A percentile compares a stretch with the other conserved stretches of the same genome.
These are phyloP conservation scores for Ceriops decandra DNA, from an alignment of 345 rosid species.

Conservation along the genomic window DNA sequence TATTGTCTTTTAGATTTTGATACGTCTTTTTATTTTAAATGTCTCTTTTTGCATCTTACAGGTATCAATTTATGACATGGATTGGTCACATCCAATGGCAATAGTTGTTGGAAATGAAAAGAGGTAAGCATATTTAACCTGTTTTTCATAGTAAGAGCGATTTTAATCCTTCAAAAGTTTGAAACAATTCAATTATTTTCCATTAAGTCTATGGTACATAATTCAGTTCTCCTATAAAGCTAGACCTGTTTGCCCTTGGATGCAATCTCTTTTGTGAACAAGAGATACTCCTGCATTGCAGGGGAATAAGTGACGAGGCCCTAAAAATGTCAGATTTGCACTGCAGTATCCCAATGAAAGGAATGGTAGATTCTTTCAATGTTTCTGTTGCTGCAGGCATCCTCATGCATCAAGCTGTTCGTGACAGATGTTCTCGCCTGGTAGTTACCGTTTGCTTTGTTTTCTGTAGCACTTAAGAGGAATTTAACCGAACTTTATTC, in stretches of 20 bases:
- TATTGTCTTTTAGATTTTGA: not conserved
- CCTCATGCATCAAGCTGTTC: conserved; percentile 88
- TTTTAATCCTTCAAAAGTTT: not conserved
- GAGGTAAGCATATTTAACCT: conserved; percentile 32
- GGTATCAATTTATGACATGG: conserved; percentile 92
- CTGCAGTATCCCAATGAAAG: conserved; percentile 93
- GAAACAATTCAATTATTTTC: not conserved
- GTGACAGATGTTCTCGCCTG: conserved; percentile 74
- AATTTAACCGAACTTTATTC: not conserved
- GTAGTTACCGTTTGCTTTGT: conserved; percentile 27
- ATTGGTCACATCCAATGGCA: conserved; percentile 91
- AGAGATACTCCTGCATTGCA: conserved; percentile 21
- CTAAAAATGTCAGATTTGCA: conserved; percentile 66
- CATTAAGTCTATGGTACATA: too few relatives aligned
- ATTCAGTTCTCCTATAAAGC: too few relatives aligned
- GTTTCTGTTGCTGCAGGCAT: conserved; percentile 97
- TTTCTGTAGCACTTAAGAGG: not conserved
- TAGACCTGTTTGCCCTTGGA: too few relatives aligned
- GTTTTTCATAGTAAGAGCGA: not conserved
- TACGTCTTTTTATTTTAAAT: not conserved
- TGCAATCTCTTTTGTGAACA: too few relatives aligned
- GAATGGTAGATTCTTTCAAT: conserved; percentile 97
- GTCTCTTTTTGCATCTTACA: conserved; percentile 17
- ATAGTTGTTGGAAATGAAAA: conserved; percentile 93
- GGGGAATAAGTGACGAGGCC: conserved; percentile 88